These are phyloP conservation scores for Straminergon stramineum DNA, from an alignment of 225 moss, liverwort and hornwort species.

Conservation along the genomic window DNA sequence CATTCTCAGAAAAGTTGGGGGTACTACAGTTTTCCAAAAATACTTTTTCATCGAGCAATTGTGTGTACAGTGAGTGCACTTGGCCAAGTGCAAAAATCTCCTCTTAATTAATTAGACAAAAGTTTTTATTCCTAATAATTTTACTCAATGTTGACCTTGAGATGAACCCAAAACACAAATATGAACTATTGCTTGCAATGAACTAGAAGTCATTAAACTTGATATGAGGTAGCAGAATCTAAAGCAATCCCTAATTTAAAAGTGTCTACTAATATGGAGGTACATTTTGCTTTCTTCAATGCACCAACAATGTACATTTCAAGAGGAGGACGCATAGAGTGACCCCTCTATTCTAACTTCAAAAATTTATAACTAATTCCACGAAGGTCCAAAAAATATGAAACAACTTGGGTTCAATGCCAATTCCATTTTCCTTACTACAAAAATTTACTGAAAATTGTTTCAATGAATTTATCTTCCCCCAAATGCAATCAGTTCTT, in stretches of 20 bases:
- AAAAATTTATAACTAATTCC: not conserved
- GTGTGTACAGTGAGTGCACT: too few relatives aligned
- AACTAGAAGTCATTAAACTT: too few relatives aligned
- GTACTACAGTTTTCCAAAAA: too few relatives aligned
- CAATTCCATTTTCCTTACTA: not conserved
- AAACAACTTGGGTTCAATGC: not conserved
- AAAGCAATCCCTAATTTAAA: not conserved
- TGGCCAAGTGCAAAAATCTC: too few relatives aligned
- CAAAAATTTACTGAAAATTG: not conserved
- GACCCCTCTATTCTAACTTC: not conserved
- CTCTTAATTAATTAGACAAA: not conserved
- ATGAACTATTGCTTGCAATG: not conserved
- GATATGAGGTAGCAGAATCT: not conserved
- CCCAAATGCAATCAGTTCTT: not conserved
- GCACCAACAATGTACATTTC: not conserved
- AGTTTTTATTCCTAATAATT: too few relatives aligned
- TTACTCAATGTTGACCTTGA: rapidly evolving
- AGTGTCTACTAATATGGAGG: rapidly evolving
- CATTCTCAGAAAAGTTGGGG: too few relatives aligned
- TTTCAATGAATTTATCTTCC: not conserved
- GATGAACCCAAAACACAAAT: not conserved
- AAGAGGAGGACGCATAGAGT: rapidly evolving
- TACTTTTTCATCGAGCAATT: too few relatives aligned
- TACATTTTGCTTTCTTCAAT: not conserved
- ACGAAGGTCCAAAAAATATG: not conserved